Percentiles rank a stretch among this genome's conserved stretches.
Conservation (phyloP, 305 asterid species). For the Fraxinus nigra region DNA sequence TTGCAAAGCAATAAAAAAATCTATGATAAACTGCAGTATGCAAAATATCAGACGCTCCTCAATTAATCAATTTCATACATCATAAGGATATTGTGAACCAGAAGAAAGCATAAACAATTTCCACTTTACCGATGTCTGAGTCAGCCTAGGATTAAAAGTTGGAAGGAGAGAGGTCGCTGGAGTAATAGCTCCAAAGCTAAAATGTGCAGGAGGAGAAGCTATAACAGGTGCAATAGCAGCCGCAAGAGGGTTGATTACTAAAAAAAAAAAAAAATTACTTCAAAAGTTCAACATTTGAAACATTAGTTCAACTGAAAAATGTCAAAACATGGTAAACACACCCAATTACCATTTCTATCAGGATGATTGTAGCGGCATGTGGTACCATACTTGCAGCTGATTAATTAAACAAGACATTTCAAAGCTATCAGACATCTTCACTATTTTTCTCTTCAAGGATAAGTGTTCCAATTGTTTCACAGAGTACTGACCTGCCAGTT, state of each 20-base stretch:
- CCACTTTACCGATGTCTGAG: slow-evolving; percentile 60
- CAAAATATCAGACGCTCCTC: slow-evolving; percentile 4
- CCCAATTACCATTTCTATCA: slow-evolving; percentile 64
- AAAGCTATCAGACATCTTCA: slow-evolving; percentile 18
- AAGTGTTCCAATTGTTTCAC: not conserved
- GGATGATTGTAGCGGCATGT: slow-evolving; percentile 94
- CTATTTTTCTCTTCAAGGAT: slow-evolving; percentile 6
- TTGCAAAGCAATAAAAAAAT: not conserved
- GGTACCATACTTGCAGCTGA: slow-evolving; percentile 92
- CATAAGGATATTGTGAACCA: slow-evolving; percentile 9
- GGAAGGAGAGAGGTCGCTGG: slow-evolving; percentile 72
- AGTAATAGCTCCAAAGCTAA: slow-evolving; percentile 56
- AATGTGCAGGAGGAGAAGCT: slow-evolving; percentile 65
- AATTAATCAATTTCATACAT: slow-evolving; percentile 14
- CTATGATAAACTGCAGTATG: slow-evolving; percentile 6
- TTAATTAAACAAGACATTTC: slow-evolving; percentile 25
- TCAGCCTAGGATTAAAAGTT: slow-evolving; percentile 62
- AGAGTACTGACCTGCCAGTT: slow-evolving; percentile 79
- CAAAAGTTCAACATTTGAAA: slow-evolving; percentile 18
- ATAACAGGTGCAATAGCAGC: slow-evolving; percentile 55
- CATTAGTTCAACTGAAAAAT: slow-evolving; percentile 1
- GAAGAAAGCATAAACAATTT: slow-evolving; percentile 11
- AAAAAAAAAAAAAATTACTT: not conserved
- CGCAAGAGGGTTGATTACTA: slow-evolving; percentile 46
- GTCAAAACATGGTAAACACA: not conserved